Base-by-base conservation (phyloP, 805 yeast species). In the Cyberlindnera petersonii region DNA sequence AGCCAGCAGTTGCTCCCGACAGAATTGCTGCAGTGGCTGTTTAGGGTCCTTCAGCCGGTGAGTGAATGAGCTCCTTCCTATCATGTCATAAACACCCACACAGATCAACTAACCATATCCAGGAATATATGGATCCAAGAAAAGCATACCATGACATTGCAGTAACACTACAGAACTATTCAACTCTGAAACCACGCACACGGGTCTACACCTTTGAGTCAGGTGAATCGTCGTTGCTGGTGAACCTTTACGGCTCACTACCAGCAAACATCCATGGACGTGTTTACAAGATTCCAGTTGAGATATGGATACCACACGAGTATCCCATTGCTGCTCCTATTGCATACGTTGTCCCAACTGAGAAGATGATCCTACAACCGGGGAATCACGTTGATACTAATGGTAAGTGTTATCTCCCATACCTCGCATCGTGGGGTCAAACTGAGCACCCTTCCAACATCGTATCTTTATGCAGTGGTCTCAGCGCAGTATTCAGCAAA, bases 391-490 rank as follows among this genome's bases (percentile, higher is more conserved):
- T 86, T 4, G 95, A 85, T 58, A 60, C 75, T 11, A 83, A 71
- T 58, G 96, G 96, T 2, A 61, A 65, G 32, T 71, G 86, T 37
- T 83, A 79, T 55, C 81, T 82, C 49, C 91, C 93, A 0, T 72
- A 69, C 39, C 58, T 84, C 30, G 59, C 79, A 4, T 19, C 39
- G 2, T 47, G 50, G 50, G 42, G 39, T 5, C 13, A 64, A 62
- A 16, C 86, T 94, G 95, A 36, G 10, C n/a, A 64, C 61, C 20
- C 85, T 94, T 95, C 37, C 6, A 33, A 39, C 27, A 19, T 50
- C 48, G 18, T 64, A 46, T 39, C 60, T 29, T 15, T 47, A 17
- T 48, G 67, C 26, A 48, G 51, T 3, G 49, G 63, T 13, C 47
- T 71, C 36, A 44, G 58, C 6, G 57, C 50, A 6, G 54, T 61